Evolutionary conservation across 352 stramenopile species (phyloP), one percentile per base, ranked within the genome.

Genomic region (Phytophthora pseudosyringae): DNA sequence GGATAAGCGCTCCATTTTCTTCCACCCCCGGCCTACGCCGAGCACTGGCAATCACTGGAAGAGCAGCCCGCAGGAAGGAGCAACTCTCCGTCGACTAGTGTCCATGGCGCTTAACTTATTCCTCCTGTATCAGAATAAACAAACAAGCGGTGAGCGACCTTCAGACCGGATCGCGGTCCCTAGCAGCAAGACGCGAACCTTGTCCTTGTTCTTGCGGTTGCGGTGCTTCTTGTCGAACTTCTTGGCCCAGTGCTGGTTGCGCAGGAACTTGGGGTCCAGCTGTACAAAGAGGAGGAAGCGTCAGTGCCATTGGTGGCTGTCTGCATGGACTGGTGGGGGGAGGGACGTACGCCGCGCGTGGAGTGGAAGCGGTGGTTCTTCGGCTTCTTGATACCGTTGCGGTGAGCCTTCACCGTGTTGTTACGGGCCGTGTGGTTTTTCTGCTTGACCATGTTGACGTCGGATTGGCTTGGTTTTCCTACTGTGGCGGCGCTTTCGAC

Each of bases 401-500:
- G 88, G 78, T 98, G 95, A 54, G 96, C 97, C 90, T 99, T 99
- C 81, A 97, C 90, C 62, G 94, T 98, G 70, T 97, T 94, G 90
- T 99, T 99, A 81, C 97, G 95, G 69, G 94, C 94, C 61, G 95
- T 98, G 84, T 98, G 97, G 85, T 99, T 98, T 93, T 99, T 99
- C 94, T 97, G 90, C 89, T 97, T 94, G 81, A 94, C 86, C 86
- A 94, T 94, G 70, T 76, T 90, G 62, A 71, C 80, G 71, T 79
- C 62, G 58, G 68, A 76, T 71, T 78, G 56, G 67, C 73, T 85
- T 81, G 69, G 76, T 74, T 83, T 85, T 81, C 71, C 73, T 82
- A 76, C 67, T 78, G 60, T 79, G 67, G 43, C 38, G 47, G 28
- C 52, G 28, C 15, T 55, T 56, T 45, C 28, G 38, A 26, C 38